Evolutionary conservation across 2,329 filamentous ascomycete species (phyloP).

Genomic region (Epichloe elymi): DNA sequence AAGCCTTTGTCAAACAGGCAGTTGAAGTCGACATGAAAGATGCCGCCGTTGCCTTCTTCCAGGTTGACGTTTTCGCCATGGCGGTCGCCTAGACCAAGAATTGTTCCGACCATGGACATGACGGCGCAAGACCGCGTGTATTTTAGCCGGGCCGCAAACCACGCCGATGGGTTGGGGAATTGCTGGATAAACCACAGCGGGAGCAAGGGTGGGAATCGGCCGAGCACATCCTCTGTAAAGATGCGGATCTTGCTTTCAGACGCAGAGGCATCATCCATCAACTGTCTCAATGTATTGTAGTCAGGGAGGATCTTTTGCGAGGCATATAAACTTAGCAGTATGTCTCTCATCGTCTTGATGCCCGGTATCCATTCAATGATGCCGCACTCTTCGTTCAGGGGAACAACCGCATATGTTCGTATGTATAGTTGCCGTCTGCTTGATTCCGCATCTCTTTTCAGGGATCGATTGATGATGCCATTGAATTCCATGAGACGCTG

Average conservation of each 20-base stretch:
- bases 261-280: constrained; percentile 50
- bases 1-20: constrained; percentile 97
- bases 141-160: constrained; percentile 77
- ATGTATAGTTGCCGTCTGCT: constrained; percentile 87
- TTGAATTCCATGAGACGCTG: constrained; percentile 99
- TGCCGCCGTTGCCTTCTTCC: constrained; percentile 83
- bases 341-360: constrained; percentile 85
- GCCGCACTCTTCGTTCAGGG: constrained; percentile 93
- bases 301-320: constrained; percentile 58
- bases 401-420: constrained; percentile 92
- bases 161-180: constrained; percentile 83
- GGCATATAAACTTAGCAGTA: constrained; percentile 66
- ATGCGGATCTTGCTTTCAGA: constrained; percentile 48
- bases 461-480: constrained; percentile 86
- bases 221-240: constrained; percentile 54
- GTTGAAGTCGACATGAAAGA: constrained; percentile 98
- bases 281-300: constrained; percentile 51
- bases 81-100: constrained; percentile 83
- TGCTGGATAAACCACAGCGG: constrained; percentile 93
- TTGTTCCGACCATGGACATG: constrained; percentile 98
- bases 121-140: constrained; percentile 93
- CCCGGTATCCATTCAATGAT: constrained; percentile 98
- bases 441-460: constrained; percentile 84
- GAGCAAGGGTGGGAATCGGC: constrained; percentile 68
- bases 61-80: constrained; percentile 96